Conservation (phyloP, 805 yeast species). For the Limtongia smithiae region DNA sequence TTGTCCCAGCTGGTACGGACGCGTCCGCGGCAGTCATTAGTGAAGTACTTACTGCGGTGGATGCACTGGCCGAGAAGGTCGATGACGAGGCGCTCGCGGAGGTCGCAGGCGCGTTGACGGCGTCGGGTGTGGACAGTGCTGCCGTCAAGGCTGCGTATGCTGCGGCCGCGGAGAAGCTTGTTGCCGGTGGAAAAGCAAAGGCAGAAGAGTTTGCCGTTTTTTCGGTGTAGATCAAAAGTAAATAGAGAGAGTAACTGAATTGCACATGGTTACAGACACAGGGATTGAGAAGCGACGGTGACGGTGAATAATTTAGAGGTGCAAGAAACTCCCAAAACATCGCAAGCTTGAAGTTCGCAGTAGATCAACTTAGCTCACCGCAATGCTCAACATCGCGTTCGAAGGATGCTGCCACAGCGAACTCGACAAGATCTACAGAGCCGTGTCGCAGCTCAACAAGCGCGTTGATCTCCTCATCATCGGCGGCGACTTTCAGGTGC, state of each 20-base stretch:
- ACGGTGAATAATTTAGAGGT: not conserved
- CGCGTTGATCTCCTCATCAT: slow-evolving; percentile 62
- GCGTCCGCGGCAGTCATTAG: slow-evolving; percentile 55
- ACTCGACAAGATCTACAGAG: slow-evolving; percentile 54
- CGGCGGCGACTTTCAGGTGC: slow-evolving; percentile 71
- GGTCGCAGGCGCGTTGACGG: slow-evolving; percentile 65
- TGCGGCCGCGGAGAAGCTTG: slow-evolving; percentile 53
- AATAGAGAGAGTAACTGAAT: not conserved
- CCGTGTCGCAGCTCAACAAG: slow-evolving; percentile 30
- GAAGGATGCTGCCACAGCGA: slow-evolving; percentile 93
- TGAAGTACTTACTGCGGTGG: slow-evolving; percentile 59
- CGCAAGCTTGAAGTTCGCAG: not conserved
- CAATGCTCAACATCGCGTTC: slow-evolving; percentile 51
- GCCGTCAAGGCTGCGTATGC: slow-evolving; percentile 57
- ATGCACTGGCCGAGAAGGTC: slow-evolving; percentile 69
- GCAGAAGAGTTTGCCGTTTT: slow-evolving; percentile 50
- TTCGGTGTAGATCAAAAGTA: not conserved
- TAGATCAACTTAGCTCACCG: too few species aligned
- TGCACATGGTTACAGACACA: not conserved
- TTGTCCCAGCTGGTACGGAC: slow-evolving; percentile 56
- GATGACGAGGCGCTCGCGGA: slow-evolving; percentile 74
- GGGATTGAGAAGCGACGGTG: not conserved
- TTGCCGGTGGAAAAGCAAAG: slow-evolving; percentile 53
- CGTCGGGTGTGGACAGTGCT: slow-evolving; percentile 51
- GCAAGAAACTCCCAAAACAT: not conserved